Evolutionary conservation across 345 rosid species (phyloP), one percentile per base, ranked within the genome.

Genomic region (Lepidium africanum): DNA sequence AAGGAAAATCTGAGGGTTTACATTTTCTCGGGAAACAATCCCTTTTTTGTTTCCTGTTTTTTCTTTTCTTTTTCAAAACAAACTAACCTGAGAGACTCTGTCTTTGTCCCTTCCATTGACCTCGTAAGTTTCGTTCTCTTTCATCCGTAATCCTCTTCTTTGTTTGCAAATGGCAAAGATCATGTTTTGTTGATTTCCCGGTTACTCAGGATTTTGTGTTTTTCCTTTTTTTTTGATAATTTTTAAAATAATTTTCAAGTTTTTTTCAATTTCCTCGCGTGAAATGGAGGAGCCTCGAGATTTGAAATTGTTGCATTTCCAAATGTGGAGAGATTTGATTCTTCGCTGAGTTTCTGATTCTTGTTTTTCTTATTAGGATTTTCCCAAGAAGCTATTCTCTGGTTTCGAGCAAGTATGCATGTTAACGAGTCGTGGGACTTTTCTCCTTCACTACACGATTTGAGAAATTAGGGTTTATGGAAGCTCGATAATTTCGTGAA

Each of bases 401-500:
- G 21, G 67, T 73, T 66, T 25, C 69, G 69, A 74, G 74, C 39
- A 45, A 40, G 53, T 68, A 16, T 67, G 73, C 69, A 53, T 74
- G 58, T 59, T 73, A 65, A 53, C 73, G 65, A 64, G 71, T 41
- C 51, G 57, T 70, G 36, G 12, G 53, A 46, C 5, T 12, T 55
- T 33, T 9, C 37, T 37, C 49, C 39, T 65, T 54, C 61, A 54
- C 62, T 67, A 13, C 54, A 67, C 51, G 56, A 35, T n/a, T 58
- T 33, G 48, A 59, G 63, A 67, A 53, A 60, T 67, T 61, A 74
- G 78, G 78, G 74, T 68, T 75, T 75, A 75, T 75, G 70, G 61
- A 30, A 69, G 69, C 53, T 75, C 36, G 7, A 58, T 45, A 58
- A 53, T 74, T 67, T 13, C 38, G 69, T 67, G 57, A 36, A 38